Evolutionary conservation across 2,329 filamentous ascomycete species (phyloP), one percentile per base, ranked within the genome.

Genomic region (Dactylellina drechsleri): DNA sequence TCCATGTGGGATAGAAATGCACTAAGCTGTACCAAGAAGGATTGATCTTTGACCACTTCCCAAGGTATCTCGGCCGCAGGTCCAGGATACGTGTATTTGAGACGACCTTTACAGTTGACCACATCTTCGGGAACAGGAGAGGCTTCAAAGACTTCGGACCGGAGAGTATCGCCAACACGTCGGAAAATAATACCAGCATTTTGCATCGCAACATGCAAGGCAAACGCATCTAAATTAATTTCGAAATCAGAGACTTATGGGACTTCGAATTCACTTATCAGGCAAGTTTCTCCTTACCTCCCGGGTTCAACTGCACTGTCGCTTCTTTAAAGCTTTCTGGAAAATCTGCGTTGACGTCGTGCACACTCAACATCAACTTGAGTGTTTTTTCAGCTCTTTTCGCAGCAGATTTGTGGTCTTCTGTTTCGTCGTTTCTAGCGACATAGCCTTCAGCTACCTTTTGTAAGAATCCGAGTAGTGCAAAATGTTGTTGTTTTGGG

Each of bases 81-180:
- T 0, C 82, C 83, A 2, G 85, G 85, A 62, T 86, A 87, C 0
- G 67, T 80, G 4, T 85, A 82, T 12, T 77, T 60, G 0, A 87
- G 81, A 26, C 83, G 80, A 0, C 84, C 84, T 47, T 79, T 77
- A 0, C 81, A 81, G 0, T 59, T 66, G 26, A 84, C 82, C 0
- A 85, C 82, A 0, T 78, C 74, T n/a, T 79, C 61, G 23, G 83
- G 84, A 0, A 61, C 76, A 0, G 85, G 82, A 0, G 84, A 84
- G 0, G 85, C 78, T 76, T 87, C 85, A 49, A 86, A 86, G 0
- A 81, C 79, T 70, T 86, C 84, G 1, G 84, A 78, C 1, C 82
- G 76, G 5, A 80, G 66, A n/a, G 76, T 60, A 4, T 79, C 62
- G 0, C 15, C 23, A 60, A 76, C 60, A 36, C 79, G 80, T 2